Evolutionary conservation across 495 filamentous ascomycete species (phyloP).

Genomic region (Xylaria grammica): DNA sequence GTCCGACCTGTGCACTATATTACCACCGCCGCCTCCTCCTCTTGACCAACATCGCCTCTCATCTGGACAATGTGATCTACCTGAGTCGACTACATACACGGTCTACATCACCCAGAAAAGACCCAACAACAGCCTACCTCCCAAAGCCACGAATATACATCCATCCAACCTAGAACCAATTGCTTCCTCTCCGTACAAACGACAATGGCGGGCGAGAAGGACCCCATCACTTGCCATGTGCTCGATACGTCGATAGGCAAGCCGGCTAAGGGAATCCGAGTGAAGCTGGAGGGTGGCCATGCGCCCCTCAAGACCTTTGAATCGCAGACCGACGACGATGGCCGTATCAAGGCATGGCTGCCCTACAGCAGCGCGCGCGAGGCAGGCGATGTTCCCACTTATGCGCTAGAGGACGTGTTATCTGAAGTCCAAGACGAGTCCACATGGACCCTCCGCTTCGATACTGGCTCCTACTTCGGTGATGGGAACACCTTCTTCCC

Average conservation of each 20-base stretch:
- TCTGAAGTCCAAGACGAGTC: slow-evolving; percentile 39
- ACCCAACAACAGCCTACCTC: too few relatives aligned
- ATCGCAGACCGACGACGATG: slow-evolving; percentile 81
- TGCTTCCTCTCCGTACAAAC: not conserved
- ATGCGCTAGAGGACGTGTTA: slow-evolving; percentile 56
- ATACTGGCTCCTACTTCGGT: slow-evolving; percentile 78
- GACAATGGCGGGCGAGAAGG: slow-evolving; percentile 44
- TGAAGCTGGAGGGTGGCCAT: slow-evolving; percentile 72
- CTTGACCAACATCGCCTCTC: not conserved
- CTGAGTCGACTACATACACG: too few relatives aligned
- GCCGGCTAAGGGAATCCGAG: slow-evolving; percentile 79
- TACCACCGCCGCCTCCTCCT: not conserved
- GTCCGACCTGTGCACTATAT: not conserved
- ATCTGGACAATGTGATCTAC: too few relatives aligned
- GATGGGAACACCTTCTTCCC: slow-evolving; percentile 83
- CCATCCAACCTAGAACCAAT: not conserved
- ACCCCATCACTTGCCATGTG: slow-evolving; percentile 67
- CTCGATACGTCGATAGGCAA: slow-evolving; percentile 63
- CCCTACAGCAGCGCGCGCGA: slow-evolving; percentile 52
- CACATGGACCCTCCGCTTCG: slow-evolving; percentile 76
- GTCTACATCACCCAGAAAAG: not conserved
- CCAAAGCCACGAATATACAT: not conserved
- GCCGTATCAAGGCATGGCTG: slow-evolving; percentile 81
- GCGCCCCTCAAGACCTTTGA: slow-evolving; percentile 63
- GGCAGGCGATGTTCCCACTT: slow-evolving; percentile 56